Evolutionary conservation across 805 yeast species (phyloP).

Genomic region (Candida golubevii): DNA sequence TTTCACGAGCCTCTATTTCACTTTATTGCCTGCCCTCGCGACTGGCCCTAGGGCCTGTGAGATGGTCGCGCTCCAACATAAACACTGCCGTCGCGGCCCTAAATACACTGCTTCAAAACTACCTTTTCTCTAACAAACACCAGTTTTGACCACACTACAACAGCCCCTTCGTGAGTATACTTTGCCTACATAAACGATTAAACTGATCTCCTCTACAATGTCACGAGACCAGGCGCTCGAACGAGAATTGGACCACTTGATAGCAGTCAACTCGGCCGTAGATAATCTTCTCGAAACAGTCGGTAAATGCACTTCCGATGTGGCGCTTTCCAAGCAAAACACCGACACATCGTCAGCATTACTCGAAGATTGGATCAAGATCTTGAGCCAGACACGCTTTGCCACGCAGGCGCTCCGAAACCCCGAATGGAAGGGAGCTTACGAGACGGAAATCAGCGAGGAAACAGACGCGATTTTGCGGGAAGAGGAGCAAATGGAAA

Average conservation of each 20-base stretch:
- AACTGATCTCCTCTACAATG: constrained; percentile 3
- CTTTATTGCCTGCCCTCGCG: too few relatives aligned
- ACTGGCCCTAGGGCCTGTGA: too few relatives aligned
- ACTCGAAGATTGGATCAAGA: constrained; percentile 56
- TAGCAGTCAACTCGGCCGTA: constrained; percentile 29
- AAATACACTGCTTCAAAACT: too few relatives aligned
- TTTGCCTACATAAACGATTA: too few relatives aligned
- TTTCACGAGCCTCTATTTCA: too few relatives aligned
- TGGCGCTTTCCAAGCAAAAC: constrained; percentile 35
- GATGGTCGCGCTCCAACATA: too few relatives aligned
- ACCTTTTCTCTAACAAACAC: too few relatives aligned
- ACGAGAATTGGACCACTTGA: constrained; percentile 22
- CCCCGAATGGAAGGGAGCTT: constrained; percentile 16
- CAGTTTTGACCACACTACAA: too few relatives aligned
- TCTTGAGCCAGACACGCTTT: constrained; percentile 58
- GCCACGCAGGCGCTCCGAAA: constrained; percentile 33
- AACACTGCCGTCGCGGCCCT: too few relatives aligned
- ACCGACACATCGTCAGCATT: constrained; percentile 46
- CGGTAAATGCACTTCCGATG: constrained; percentile 22
- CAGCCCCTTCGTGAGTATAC: too few relatives aligned
- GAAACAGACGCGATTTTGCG: constrained; percentile 16
- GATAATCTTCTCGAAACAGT: constrained; percentile 28
- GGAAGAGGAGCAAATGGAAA: constrained; percentile 22
- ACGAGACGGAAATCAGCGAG: constrained; percentile 17
- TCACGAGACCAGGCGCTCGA: constrained; percentile 19